Conservation (phyloP, 2,329 filamentous ascomycete genomes). For the Venturiaceae sp. region DNA sequence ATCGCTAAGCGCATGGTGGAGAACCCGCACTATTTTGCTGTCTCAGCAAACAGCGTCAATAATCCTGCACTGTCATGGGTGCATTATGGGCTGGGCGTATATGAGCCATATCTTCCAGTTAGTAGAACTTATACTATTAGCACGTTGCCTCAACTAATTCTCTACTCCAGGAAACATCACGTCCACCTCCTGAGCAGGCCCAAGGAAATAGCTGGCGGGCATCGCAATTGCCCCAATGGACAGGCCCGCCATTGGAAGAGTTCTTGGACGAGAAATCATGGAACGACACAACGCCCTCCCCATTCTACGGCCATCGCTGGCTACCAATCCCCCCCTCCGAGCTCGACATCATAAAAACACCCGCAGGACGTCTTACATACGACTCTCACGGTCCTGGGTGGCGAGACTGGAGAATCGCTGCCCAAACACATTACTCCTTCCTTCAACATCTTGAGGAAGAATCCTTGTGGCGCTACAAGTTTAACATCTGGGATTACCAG, state of each 20-base stretch:
- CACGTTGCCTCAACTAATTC: neutral
- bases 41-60: slow-evolving; percentile 8
- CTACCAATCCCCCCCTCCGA: neutral
- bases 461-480: slow-evolving; percentile 18
- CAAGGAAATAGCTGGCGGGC: slow-evolving; percentile 1
- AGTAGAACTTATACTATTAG: neutral
- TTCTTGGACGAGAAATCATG: neutral
- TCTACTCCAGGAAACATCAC: neutral
- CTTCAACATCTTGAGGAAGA: slow-evolving; percentile 41
- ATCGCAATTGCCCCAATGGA: slow-evolving; percentile 5
- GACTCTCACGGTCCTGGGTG: neutral
- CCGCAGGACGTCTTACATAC: neutral
- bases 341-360: neutral
- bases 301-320: slow-evolving; percentile 8
- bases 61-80: slow-evolving; percentile 5
- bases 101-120: slow-evolving; percentile 7
- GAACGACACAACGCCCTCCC: neutral
- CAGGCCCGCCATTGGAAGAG: neutral
- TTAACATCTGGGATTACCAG: slow-evolving; percentile 7
- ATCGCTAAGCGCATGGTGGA: slow-evolving; percentile 5
- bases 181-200: neutral
- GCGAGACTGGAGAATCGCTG: slow-evolving; percentile 16
- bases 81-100: slow-evolving; percentile 5
- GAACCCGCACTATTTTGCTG: slow-evolving; percentile 8
- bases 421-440: slow-evolving; percentile 39